Evolutionary conservation across 2,329 filamentous ascomycete species (phyloP).

Genomic region (Phaeosphaeria sp.): DNA sequence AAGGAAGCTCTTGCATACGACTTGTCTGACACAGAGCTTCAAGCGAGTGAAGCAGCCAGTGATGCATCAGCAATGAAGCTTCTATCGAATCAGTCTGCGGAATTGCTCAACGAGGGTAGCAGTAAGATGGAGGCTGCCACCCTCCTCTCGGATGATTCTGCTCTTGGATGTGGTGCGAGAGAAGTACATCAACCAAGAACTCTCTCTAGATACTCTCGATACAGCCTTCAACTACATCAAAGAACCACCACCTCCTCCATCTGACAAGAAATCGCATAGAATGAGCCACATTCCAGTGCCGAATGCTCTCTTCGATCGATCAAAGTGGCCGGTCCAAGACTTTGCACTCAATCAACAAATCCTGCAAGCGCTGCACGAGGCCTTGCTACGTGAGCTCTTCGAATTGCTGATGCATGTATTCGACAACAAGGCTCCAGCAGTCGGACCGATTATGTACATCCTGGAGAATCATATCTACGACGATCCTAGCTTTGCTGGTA

Average conservation of each 20-base stretch:
- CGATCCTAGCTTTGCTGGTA: constrained; percentile 77
- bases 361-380: constrained; percentile 77
- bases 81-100: constrained; percentile 77
- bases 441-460: constrained; percentile 80
- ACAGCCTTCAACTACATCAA: constrained; percentile 84
- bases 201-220: constrained; percentile 82
- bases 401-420: constrained; percentile 88
- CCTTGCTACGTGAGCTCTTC: constrained; percentile 84
- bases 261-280: constrained; percentile 66
- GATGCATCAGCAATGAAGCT: constrained; percentile 60
- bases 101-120: constrained; percentile 84
- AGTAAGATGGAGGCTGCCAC: constrained; percentile 86
- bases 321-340: constrained; percentile 59
- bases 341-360: constrained; percentile 72
- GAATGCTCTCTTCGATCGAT: constrained; percentile 53
- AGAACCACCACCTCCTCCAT: constrained; percentile 68
- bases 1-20: constrained; percentile 74
- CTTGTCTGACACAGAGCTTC: constrained; percentile 60
- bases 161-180: constrained; percentile 85
- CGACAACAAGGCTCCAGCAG: constrained; percentile 82
- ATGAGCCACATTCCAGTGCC: constrained; percentile 52
- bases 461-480: constrained; percentile 81
- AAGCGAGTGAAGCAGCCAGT: constrained; percentile 56
- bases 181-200: constrained; percentile 84
- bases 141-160: constrained; percentile 77